Evolutionary conservation across 768 basidiomycete genomes (phyloP), one percentile per base, ranked within the genome.

Genomic region (Naganishia friedmannii): DNA sequence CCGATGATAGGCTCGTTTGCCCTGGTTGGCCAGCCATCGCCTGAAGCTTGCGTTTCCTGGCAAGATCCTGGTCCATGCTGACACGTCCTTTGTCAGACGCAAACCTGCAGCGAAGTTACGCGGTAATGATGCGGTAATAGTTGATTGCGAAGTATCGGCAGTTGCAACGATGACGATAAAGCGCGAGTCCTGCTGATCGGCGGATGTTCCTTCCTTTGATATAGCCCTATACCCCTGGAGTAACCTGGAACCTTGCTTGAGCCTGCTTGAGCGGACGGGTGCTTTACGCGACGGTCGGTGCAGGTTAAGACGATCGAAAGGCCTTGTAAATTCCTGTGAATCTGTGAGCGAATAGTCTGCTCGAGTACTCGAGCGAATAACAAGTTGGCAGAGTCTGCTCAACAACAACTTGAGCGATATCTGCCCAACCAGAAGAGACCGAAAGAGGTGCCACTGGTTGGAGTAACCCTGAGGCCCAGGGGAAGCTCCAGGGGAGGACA

Each of bases 31-130:
- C 39, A 26, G 60, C 48, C n/a, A 23, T 46, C 26, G n/a, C 29
- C 60, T 37, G 42, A 17, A 63, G 60, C 60, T 63, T 63, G 39
- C 60, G 60, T 34, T 63, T 63, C 29, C 42, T 63, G 26, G 60
- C 60, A 23, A 45, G 23, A 13, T 63, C 60, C 17, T 37, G 23
- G 42, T 63, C 60, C 60, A 63, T 63, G 39, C 19, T 63, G 32
- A 28, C 39, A 39, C 39, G 60, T 63, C 37, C 60, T 26, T 63
- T 45, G 57, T 37, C 9, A 23, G 17, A 10, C n/a, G 19, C 19
- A 56, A 37, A 42, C n/a, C 60, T 37, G 42, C n/a, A 46, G 28
- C 9, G 57, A 23, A 63, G 60, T n/a, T 28, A 63, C n/a, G 37
- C 42, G 42, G 12, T 42, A n/a, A 42, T 26, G 12, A 23, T 53